These are phyloP conservation scores for Magnusiomyces paraingens DNA, from an alignment of 1,139 yeast species.

Conservation along the genomic window DNA sequence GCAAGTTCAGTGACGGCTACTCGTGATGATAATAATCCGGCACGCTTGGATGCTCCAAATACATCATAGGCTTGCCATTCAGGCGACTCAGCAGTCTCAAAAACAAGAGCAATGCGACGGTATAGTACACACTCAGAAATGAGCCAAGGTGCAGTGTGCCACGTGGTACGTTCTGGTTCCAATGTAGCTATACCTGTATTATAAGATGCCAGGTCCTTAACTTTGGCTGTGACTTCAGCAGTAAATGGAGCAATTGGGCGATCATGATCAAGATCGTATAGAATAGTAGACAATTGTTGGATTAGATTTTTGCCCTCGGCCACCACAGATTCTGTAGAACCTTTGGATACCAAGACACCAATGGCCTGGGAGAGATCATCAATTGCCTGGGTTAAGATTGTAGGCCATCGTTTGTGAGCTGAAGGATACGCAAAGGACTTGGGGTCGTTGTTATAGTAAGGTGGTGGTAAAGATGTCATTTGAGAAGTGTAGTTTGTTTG, in stretches of 20 bases:
- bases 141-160: conserved; percentile 93
- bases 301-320: conserved; percentile 34
- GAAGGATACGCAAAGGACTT: conserved; percentile 80
- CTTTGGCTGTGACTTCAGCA: not conserved
- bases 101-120: conserved; percentile 49
- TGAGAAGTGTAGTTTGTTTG: too few species aligned
- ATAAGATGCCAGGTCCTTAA: conserved; percentile 22
- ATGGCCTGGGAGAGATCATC: conserved; percentile 47
- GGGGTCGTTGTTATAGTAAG: conserved; percentile 52
- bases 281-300: conserved; percentile 31
- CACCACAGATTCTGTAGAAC: conserved; percentile 20
- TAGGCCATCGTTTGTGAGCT: conserved; percentile 81
- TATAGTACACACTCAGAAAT: conserved; percentile 80
- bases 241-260: conserved; percentile 22
- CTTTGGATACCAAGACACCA: conserved; percentile 20
- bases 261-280: conserved; percentile 32
- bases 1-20: conserved; percentile 81
- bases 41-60: conserved; percentile 41
- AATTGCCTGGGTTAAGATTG: conserved; percentile 60
- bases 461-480: conserved; percentile 17
- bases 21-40: conserved; percentile 68
- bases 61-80: not conserved
- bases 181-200: conserved; percentile 40
- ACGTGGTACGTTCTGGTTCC: conserved; percentile 38
- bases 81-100: conserved; percentile 2